phyloP scores from a whole-genome alignment of 768 basidiomycete genomes.

The Boletus subcaerulescens region DNA sequence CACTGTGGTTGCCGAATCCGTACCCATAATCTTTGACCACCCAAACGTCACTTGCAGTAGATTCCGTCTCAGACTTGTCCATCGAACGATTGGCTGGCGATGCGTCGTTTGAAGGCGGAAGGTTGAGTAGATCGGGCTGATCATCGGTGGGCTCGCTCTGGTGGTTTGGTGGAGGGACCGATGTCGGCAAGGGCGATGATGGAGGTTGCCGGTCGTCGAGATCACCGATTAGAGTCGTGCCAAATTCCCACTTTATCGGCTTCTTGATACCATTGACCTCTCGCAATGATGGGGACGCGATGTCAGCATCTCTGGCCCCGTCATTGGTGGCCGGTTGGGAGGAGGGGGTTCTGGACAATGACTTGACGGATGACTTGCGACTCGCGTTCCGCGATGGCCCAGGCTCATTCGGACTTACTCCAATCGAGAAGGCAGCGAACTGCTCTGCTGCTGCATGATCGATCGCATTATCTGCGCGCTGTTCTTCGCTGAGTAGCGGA shows the following conservation, averaged over 20 bases:
- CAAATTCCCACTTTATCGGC: conserved; percentile 54
- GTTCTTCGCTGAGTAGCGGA: background rate
- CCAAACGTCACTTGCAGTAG: conserved; percentile 38
- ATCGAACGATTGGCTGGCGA: conserved; percentile 1
- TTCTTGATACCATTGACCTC: conserved; percentile 14
- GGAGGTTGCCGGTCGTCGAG: conserved; percentile 1
- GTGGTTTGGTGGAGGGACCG: background rate
- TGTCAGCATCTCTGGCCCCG: background rate
- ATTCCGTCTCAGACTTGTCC: conserved; percentile 13
- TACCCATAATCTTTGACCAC: conserved; percentile 62
- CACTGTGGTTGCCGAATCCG: conserved; percentile 53
- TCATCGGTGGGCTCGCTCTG: background rate
- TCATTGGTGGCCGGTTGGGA: background rate
- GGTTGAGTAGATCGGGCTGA: background rate
- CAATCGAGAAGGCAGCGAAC: conserved; percentile 43
- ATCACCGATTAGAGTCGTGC: conserved; percentile 36
- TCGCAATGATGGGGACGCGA: background rate
- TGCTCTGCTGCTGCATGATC: conserved; percentile 27
- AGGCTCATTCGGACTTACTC: conserved; percentile 39
- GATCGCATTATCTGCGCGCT: conserved; percentile 7
- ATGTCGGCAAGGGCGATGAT: background rate
- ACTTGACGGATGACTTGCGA: conserved; percentile 25
- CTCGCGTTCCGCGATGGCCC: conserved; percentile 25
- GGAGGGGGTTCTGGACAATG: conserved; percentile 10
- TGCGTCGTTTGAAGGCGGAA: background rate